Conservation (phyloP, 441 rosid genomes). For the Populus hybrid region DNA sequence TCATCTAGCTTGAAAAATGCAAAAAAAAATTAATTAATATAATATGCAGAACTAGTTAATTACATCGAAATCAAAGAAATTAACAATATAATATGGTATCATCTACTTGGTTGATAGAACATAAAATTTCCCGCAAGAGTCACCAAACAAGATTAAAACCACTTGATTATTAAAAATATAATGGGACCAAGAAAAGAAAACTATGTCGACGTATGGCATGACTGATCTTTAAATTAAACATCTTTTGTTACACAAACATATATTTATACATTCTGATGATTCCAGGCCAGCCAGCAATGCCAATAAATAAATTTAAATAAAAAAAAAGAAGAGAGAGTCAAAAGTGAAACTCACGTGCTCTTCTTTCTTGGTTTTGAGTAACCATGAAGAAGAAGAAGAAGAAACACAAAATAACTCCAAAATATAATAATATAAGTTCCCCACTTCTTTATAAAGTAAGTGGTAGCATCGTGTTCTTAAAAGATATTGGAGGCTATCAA, state of each 20-base stretch:
- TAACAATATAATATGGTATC: not conserved
- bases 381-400: not conserved
- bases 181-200: too few species aligned
- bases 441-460: constrained; percentile 4
- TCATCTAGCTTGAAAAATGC: not conserved
- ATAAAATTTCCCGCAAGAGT: not conserved
- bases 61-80: not conserved
- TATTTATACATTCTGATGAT: not conserved
- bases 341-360: not conserved
- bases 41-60: too few species aligned
- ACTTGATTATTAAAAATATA: too few species aligned
- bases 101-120: not conserved
- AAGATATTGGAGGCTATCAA: not conserved
- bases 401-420: constrained; percentile 2
- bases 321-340: not conserved
- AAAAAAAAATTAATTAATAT: too few species aligned
- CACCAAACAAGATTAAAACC: not conserved
- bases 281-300: not conserved
- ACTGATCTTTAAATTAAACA: not conserved
- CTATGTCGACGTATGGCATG: not conserved
- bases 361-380: constrained; percentile 1
- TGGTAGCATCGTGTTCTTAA: constrained; percentile 16
- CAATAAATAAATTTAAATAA: not conserved
- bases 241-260: not conserved
- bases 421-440: not conserved